Evolutionary conservation across 768 basidiomycete species (phyloP), one percentile per base, ranked within the genome.

Genomic region (Mycena maculata): DNA sequence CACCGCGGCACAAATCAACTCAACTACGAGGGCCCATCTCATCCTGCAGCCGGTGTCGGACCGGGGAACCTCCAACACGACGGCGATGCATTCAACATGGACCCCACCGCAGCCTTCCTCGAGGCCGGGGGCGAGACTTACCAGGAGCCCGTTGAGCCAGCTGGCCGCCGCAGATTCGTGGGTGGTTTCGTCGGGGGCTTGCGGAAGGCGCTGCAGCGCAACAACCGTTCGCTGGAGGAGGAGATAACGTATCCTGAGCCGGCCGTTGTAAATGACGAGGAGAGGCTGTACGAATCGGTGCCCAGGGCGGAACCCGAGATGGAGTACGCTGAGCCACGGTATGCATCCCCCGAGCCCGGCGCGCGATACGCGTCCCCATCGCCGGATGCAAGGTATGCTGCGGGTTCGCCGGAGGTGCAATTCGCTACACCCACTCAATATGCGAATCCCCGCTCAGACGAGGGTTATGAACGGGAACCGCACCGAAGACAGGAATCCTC

Each of bases 161-260:
- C 69, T 0, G 65, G 69, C 1, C 52, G 60, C 5, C 75, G 74
- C 20, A 75, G 77, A 1, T 63, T 83, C 22, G 78, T 82, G 61
- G 71, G 72, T 1, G 77, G 78, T 2, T 63, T 84, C 27, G 78
- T 82, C 58, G 71, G 72, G 0, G 77, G 79, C 5, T 59, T 83
- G 10, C 79, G 76, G 67, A 78, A 76, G 55, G 74, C 73, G 8
- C 63, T 68, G 75, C 25, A 71, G 75, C 49, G 70, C 70, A 41
- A 65, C 72, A 62, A 61, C 18, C 67, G 59, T 60, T 64, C 31
- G 53, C 52, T 53, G 20, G 69, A 27, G 3, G 50, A n/a, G 9
- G 56, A 22, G 2, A n/a, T 67, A 28, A 45, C 61, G 47, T 57
- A 18, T 38, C 69, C 65, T 0, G 53, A 67, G 16, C 65, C 65